These are phyloP conservation scores for Penicillium sp. DNA, from an alignment of 2,329 filamentous ascomycete species.

Conservation along the genomic window DNA sequence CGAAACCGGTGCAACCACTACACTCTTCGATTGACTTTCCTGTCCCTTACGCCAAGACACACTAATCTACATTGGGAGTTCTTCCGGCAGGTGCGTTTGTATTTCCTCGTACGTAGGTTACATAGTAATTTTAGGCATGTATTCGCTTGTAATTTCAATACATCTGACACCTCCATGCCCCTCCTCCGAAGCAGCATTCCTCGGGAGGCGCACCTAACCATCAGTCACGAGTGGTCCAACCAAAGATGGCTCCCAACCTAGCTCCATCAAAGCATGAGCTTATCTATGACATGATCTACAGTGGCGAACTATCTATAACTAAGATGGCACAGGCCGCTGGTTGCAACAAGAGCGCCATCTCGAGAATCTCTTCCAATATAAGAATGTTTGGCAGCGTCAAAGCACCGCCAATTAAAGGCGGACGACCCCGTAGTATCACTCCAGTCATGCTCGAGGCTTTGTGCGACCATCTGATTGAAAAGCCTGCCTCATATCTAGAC, in stretches of 20 bases:
- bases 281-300: slow-evolving; percentile 1
- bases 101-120: not conserved
- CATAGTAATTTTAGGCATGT: not conserved
- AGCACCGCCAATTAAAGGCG: not conserved
- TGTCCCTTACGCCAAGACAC: no score
- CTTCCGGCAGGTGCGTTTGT: no score
- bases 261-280: not conserved
- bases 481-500: no score
- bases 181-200: not conserved
- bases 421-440: not conserved
- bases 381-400: not conserved
- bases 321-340: not conserved
- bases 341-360: not conserved
- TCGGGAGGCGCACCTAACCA: not conserved
- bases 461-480: no score
- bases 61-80: no score
- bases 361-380: not conserved
- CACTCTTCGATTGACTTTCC: no score
- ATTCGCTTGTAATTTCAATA: not conserved
- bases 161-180: not conserved
- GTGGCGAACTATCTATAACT: not conserved
- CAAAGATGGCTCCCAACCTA: not conserved
- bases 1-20: no score
- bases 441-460: not conserved
- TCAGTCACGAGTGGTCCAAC: not conserved